These are phyloP conservation scores for Scortechinia acanthostroma DNA, from an alignment of 2,329 filamentous ascomycete species.

Conservation along the genomic window DNA sequence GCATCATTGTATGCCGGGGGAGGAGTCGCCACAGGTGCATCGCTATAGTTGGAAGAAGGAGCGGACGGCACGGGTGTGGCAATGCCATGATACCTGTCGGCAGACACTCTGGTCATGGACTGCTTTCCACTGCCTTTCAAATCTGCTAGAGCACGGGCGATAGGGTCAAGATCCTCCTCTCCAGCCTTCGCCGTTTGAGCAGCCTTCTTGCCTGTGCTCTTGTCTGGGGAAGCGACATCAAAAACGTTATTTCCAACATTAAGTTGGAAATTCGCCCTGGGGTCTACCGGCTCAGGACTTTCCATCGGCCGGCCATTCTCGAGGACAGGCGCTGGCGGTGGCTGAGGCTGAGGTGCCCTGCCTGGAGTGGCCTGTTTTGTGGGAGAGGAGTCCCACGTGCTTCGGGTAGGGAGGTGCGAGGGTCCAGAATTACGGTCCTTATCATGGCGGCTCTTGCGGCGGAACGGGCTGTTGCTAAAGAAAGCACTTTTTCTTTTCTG, in stretches of 20 bases:
- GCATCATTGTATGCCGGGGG: background rate
- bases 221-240: slow-evolving; percentile 75
- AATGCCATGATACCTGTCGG: slow-evolving; percentile 90
- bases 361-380: background rate
- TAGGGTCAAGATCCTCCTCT: slow-evolving; percentile 72
- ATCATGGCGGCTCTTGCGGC: slow-evolving; percentile 78
- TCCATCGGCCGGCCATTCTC: slow-evolving; percentile 29
- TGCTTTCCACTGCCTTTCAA: slow-evolving; percentile 77
- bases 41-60: no score
- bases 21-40: no score
- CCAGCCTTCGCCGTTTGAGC: slow-evolving; percentile 21
- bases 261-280: slow-evolving; percentile 83
- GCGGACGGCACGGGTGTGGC: slow-evolving; percentile 65
- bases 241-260: slow-evolving; percentile 96
- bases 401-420: slow-evolving; percentile 5
- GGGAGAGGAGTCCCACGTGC: slow-evolving; percentile 3
- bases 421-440: slow-evolving; percentile 29
- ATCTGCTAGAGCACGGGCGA: slow-evolving; percentile 85
- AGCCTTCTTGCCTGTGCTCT: slow-evolving; percentile 36
- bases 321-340: background rate
- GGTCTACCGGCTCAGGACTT: slow-evolving; percentile 83
- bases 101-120: slow-evolving; percentile 77
- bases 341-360: background rate
- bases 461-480: slow-evolving; percentile 85
- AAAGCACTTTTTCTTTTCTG: slow-evolving; percentile 77